Conservation (phyloP, 257 asterid genomes). For the Fraxinus anomala region DNA sequence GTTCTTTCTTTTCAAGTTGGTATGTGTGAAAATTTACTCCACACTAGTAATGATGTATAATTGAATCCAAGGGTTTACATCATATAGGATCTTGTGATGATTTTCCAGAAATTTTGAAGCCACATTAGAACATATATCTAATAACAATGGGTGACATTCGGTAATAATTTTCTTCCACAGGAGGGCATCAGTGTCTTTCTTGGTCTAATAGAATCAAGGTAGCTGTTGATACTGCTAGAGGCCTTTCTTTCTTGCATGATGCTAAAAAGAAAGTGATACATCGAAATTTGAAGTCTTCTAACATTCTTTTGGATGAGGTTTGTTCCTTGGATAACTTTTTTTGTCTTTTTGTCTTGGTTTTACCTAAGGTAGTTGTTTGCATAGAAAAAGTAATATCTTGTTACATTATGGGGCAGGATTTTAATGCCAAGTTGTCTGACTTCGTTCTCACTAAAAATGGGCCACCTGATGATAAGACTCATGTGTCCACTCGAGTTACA, state of each 20-base stretch:
- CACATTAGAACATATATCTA: background rate
- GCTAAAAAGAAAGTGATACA: conserved; percentile 44
- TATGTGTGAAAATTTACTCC: background rate
- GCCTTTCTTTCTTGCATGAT: conserved; percentile 35
- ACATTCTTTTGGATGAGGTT: conserved; percentile 32
- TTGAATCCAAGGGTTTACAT: background rate
- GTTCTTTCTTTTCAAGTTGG: background rate
- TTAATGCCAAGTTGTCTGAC: background rate
- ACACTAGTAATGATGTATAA: background rate
- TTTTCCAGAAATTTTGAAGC: background rate
- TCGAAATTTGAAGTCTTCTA: conserved; percentile 5
- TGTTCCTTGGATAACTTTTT: background rate
- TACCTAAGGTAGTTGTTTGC: too few species aligned
- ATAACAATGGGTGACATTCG: background rate
- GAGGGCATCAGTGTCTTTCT: conserved; percentile 15
- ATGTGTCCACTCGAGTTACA: background rate
- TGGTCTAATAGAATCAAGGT: conserved; percentile 28
- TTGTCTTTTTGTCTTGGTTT: background rate
- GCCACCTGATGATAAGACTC: background rate
- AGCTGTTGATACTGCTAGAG: conserved; percentile 31
- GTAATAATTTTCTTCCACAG: conserved; percentile 1
- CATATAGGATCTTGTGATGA: background rate
- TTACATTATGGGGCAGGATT: background rate
- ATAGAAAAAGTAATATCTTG: too few species aligned
- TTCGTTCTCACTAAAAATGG: background rate